Conservation (phyloP, 345 rosid species). For the Aquilaria sinensis region DNA sequence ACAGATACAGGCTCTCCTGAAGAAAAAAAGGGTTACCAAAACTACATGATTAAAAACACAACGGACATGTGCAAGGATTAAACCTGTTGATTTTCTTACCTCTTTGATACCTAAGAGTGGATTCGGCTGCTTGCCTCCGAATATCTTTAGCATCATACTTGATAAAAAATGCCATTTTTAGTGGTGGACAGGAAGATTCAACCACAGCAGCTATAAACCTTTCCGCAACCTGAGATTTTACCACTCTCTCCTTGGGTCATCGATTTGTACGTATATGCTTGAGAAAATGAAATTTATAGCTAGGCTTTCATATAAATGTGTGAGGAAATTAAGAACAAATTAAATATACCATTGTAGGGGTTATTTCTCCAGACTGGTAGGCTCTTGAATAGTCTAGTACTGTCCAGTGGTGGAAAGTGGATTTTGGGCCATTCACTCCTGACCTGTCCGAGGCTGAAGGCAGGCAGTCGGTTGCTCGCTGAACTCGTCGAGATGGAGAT, state of each 20-base stretch:
- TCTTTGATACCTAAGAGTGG: constrained; percentile 39
- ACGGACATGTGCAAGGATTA: no score
- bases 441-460: constrained; percentile 8
- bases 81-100: constrained; percentile 20
- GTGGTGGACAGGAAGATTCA: constrained; percentile 27
- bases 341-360: constrained; percentile 31
- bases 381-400: constrained; percentile 44
- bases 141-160: constrained; percentile 32
- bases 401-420: constrained; percentile 33
- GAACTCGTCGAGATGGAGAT: constrained; percentile 28
- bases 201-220: constrained; percentile 30
- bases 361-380: constrained; percentile 31
- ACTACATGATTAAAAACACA: neutral
- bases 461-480: constrained; percentile 31
- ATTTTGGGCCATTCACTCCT: neutral
- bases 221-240: constrained; percentile 36
- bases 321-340: neutral
- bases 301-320: no score
- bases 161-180: constrained; percentile 53
- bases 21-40: neutral
- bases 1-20: constrained; percentile 49
- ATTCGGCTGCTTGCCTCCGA: constrained; percentile 41
- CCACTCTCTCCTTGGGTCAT: neutral
- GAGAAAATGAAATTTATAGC: no score
- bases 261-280: neutral